Conservation (phyloP, 169 alveolate species). For the Theileria parva region DNA sequence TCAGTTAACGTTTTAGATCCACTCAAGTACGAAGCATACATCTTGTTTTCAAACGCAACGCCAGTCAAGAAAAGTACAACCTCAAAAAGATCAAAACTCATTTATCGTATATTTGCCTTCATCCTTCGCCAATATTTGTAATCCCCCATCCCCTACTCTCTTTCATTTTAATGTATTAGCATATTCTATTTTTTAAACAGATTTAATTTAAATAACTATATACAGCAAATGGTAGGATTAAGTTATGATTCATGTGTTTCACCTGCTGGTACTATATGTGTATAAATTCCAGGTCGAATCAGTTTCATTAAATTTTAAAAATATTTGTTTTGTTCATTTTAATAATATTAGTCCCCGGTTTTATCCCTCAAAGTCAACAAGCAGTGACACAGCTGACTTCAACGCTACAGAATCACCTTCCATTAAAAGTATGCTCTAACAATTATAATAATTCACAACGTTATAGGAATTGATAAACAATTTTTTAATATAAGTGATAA, state of each 20-base stretch:
- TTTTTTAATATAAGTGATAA: neutral
- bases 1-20: constrained; percentile 55
- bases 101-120: constrained; percentile 20
- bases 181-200: neutral
- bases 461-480: neutral
- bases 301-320: neutral
- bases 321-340: neutral
- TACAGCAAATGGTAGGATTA: neutral
- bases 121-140: constrained; percentile 45
- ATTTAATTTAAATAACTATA: too few relatives aligned
- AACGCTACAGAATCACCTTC: constrained; percentile 9
- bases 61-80: constrained; percentile 52
- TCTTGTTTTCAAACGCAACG: constrained; percentile 60
- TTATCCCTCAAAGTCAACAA: neutral
- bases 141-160: constrained; percentile 17
- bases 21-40: constrained; percentile 68
- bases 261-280: neutral
- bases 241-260: neutral
- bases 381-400: neutral
- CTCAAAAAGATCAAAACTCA: constrained; percentile 39
- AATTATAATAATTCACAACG: neutral
- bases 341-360: neutral
- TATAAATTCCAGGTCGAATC: neutral
- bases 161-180: constrained; percentile 2
- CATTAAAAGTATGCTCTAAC: neutral